Percentiles rank a stretch among this genome's conserved stretches.
Evolutionary conservation across 306 rosid genomes (phyloP).

Genomic region (Fagus sylvatica): DNA sequence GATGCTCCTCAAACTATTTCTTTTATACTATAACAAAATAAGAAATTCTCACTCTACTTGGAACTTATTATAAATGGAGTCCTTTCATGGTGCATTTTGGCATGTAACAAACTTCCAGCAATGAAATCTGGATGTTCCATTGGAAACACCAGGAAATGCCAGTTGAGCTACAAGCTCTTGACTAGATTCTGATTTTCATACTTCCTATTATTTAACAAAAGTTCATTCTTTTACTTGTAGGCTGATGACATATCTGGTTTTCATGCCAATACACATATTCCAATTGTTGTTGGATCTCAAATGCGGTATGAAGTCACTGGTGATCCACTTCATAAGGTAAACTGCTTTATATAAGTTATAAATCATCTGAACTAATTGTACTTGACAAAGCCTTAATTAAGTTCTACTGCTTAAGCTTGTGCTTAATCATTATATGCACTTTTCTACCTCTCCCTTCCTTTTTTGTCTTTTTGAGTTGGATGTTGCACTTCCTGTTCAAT

Average conservation of each 20-base stretch:
- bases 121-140: background rate
- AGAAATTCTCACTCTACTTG: background rate
- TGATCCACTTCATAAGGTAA: constrained; percentile 87
- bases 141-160: too few relatives aligned
- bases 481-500: background rate
- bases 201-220: constrained; percentile 6
- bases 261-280: constrained; percentile 88
- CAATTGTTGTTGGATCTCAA: constrained; percentile 84
- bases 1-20: background rate
- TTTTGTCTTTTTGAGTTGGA: background rate
- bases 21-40: background rate
- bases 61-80: background rate
- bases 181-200: background rate
- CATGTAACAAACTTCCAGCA: background rate
- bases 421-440: background rate
- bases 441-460: background rate
- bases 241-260: constrained; percentile 67
- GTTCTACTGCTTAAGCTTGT: background rate
- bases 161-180: too few relatives aligned
- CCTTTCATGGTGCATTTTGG: background rate
- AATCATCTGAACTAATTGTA: constrained; percentile 4
- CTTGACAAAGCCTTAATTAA: constrained; percentile 11
- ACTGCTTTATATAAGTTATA: constrained; percentile 11
- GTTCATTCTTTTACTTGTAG: constrained; percentile 35
- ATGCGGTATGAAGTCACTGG: constrained; percentile 83